Conservation (phyloP, 2,329 filamentous ascomycete genomes). For the Pseudogymnoascus sp. region DNA sequence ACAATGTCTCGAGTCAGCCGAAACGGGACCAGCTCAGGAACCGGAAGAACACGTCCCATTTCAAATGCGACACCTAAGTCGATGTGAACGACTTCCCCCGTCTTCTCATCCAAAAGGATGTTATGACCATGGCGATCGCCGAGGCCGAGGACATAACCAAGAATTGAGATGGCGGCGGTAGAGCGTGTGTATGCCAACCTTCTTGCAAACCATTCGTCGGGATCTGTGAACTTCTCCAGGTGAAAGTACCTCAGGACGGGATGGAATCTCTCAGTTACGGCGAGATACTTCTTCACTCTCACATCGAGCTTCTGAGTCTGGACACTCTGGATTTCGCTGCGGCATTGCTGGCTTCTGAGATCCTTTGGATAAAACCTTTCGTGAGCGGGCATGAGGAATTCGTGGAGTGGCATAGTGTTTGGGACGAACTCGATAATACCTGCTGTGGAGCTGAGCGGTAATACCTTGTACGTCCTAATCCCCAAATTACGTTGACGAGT, state of each 20-base stretch:
- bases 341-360: slow-evolving; percentile 64
- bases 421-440: slow-evolving; percentile 97
- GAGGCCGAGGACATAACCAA: slow-evolving; percentile 85
- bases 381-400: slow-evolving; percentile 87
- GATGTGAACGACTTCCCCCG: slow-evolving; percentile 92
- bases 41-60: slow-evolving; percentile 85
- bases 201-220: slow-evolving; percentile 90
- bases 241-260: slow-evolving; percentile 97
- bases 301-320: slow-evolving; percentile 61
- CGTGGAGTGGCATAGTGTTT: slow-evolving; percentile 84
- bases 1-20: slow-evolving; percentile 88
- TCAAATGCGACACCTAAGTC: slow-evolving; percentile 97
- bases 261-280: slow-evolving; percentile 72
- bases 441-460: slow-evolving; percentile 74
- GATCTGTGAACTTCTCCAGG: slow-evolving; percentile 86
- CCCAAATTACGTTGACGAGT: slow-evolving; percentile 83
- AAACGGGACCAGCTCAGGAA: slow-evolving; percentile 95
- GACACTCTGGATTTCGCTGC: slow-evolving; percentile 69
- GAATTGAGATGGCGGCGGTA: slow-evolving; percentile 89
- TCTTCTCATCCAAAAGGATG: slow-evolving; percentile 82
- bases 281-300: slow-evolving; percentile 67
- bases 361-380: slow-evolving; percentile 79
- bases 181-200: slow-evolving; percentile 86
- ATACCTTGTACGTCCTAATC: slow-evolving; percentile 93
- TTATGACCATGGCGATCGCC: slow-evolving; percentile 96